These are phyloP conservation scores for Syzygium syzygioides DNA, from an alignment of 441 rosid genomes.

Conservation along the genomic window DNA sequence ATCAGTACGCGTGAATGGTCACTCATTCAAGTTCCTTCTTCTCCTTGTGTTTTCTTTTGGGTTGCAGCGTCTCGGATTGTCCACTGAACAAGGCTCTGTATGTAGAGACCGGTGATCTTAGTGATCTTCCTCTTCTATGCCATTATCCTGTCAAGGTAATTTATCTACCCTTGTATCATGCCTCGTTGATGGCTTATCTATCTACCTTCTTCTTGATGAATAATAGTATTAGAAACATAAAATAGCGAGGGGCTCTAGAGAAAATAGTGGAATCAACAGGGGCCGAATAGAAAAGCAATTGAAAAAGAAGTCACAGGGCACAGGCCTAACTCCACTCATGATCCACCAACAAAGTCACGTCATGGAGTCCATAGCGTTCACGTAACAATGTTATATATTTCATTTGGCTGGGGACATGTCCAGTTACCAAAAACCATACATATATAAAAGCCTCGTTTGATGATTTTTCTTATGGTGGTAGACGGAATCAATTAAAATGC, in stretches of 20 bases:
- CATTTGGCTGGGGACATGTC: background rate
- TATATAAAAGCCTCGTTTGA: too few relatives aligned
- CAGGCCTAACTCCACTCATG: background rate
- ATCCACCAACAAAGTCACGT: background rate
- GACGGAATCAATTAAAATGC: background rate
- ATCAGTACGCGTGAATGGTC: background rate
- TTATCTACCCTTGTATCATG: background rate
- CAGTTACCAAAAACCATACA: background rate
- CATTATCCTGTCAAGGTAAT: constrained; percentile 74
- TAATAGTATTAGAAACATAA: background rate
- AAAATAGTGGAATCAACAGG: background rate
- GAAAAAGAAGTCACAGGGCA: background rate
- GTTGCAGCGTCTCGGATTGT: constrained; percentile 38
- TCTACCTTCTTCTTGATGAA: background rate
- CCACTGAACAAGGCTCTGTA: constrained; percentile 22
- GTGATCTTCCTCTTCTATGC: constrained; percentile 57
- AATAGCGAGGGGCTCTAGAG: background rate
- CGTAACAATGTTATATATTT: background rate
- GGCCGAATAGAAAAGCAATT: background rate
- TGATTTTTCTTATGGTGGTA: background rate
- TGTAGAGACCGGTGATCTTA: constrained; percentile 47
- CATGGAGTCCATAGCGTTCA: background rate
- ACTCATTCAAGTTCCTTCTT: background rate
- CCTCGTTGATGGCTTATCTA: background rate
- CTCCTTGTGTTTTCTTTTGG: background rate